Conservation (phyloP, 495 filamentous ascomycete species). For the Polyplosphaeria fusca region DNA sequence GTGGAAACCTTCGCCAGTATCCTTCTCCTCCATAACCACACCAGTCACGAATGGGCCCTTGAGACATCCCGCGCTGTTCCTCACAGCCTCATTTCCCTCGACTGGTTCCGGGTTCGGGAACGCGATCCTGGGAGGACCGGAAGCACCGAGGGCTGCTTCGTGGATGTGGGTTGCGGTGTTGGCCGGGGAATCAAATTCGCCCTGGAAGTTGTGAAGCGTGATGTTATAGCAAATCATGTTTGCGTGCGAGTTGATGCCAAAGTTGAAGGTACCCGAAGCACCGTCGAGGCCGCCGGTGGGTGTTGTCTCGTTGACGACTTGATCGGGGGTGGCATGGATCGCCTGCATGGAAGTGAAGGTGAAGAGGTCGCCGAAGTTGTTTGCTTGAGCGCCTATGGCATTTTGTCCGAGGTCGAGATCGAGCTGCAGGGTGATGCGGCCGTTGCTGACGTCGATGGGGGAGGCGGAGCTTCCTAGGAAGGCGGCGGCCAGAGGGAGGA, state of each 20-base stretch:
- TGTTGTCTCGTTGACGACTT: conserved; percentile 43
- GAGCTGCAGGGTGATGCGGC: conserved; percentile 2
- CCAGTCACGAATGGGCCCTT: conserved; percentile 45
- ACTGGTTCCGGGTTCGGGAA: conserved; percentile 45
- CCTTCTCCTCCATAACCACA: neutral
- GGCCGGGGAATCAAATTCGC: conserved; percentile 41
- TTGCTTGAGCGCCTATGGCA: neutral
- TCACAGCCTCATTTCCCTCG: conserved; percentile 20
- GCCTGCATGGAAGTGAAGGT: conserved; percentile 44
- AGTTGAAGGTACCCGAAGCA: conserved; percentile 41
- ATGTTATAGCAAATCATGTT: conserved; percentile 47
- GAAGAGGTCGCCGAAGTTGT: conserved; percentile 24
- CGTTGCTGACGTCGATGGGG: conserved; percentile 2
- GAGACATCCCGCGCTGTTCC: conserved; percentile 42
- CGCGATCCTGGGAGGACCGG: conserved; percentile 43
- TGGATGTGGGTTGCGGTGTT: conserved; percentile 47
- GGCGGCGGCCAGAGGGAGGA: neutral
- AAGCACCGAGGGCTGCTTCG: conserved; percentile 38
- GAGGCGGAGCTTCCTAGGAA: neutral
- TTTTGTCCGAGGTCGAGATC: conserved; percentile 14
- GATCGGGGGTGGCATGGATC: conserved; percentile 40
- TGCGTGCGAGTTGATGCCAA: conserved; percentile 41
- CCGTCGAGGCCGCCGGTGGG: conserved; percentile 38
- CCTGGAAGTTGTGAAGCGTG: conserved; percentile 30
- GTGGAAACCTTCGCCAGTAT: conserved; percentile 14